phyloP scores from a whole-genome alignment of 805 yeast genomes.

The Pichia deserticola region DNA sequence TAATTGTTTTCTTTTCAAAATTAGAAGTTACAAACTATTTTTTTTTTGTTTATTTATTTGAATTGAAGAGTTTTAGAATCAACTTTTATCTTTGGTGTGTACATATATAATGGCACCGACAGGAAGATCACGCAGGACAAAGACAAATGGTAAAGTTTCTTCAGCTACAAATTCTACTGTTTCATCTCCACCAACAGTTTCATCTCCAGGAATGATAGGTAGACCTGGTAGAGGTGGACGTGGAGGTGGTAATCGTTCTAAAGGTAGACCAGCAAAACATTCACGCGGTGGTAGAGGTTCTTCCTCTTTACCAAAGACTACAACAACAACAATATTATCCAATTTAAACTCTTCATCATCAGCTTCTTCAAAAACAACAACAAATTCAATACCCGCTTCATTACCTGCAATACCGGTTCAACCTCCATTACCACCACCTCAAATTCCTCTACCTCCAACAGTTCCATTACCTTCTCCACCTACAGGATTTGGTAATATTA shows the following conservation, averaged over 20 bases:
- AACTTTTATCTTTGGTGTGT: too few species aligned
- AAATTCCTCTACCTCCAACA: background rate
- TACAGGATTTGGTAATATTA: background rate
- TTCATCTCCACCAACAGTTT: background rate
- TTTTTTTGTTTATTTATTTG: too few species aligned
- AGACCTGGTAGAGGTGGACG: background rate
- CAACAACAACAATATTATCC: background rate
- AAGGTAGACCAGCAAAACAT: background rate
- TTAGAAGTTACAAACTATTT: too few species aligned
- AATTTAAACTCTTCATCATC: background rate
- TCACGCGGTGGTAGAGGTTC: background rate
- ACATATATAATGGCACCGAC: background rate
- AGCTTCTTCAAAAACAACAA: background rate
- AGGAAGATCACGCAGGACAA: slow-evolving; percentile 1
- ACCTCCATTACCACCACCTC: background rate
- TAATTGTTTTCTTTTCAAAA: too few species aligned
- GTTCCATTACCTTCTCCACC: background rate
- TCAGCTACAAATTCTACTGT: background rate
- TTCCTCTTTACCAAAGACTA: background rate
- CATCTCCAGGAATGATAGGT: background rate
- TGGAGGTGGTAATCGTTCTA: background rate
- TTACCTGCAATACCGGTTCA: background rate
- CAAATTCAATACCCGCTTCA: background rate
- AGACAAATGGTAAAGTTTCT: slow-evolving; percentile 1
- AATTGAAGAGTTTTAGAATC: too few species aligned